Evolutionary conservation across 306 rosid genomes (phyloP).

Genomic region (Fragaria nilgerrensis): DNA sequence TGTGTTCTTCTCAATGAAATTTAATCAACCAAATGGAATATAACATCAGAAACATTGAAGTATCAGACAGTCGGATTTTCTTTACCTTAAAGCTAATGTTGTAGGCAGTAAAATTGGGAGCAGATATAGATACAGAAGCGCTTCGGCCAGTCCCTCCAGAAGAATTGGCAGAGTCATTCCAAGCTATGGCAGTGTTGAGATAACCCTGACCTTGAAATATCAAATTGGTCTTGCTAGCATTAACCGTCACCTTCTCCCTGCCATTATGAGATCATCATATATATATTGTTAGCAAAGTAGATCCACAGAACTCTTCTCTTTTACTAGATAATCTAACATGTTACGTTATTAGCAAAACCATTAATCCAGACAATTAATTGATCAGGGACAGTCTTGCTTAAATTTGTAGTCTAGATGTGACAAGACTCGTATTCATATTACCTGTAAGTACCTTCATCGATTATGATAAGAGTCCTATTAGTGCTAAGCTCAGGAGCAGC

Average conservation of each 20-base stretch:
- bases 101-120: conserved; percentile 66
- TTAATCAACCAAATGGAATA: neutral
- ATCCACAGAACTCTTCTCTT: neutral
- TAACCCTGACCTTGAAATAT: conserved; percentile 75
- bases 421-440: neutral
- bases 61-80: neutral
- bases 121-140: conserved; percentile 52
- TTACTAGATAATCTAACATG: neutral
- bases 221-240: conserved; percentile 60
- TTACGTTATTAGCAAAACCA: neutral
- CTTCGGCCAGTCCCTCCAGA: conserved; percentile 65
- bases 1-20: conserved; percentile 39
- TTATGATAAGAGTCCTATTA: conserved; percentile 49
- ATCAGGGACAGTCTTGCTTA: neutral
- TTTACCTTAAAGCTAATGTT: conserved; percentile 76
- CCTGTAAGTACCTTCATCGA: conserved; percentile 53
- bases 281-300: neutral
- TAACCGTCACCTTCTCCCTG: conserved; percentile 75
- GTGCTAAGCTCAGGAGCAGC: conserved; percentile 58
- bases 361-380: neutral
- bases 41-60: neutral
- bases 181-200: conserved; percentile 58
- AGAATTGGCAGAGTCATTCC: conserved; percentile 87
- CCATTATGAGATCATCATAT: neutral
- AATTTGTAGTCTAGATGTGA: neutral